Evolutionary conservation across 2,329 filamentous ascomycete genomes (phyloP), one percentile per base, ranked within the genome.

Genomic region (Xylariaceae sp.): DNA sequence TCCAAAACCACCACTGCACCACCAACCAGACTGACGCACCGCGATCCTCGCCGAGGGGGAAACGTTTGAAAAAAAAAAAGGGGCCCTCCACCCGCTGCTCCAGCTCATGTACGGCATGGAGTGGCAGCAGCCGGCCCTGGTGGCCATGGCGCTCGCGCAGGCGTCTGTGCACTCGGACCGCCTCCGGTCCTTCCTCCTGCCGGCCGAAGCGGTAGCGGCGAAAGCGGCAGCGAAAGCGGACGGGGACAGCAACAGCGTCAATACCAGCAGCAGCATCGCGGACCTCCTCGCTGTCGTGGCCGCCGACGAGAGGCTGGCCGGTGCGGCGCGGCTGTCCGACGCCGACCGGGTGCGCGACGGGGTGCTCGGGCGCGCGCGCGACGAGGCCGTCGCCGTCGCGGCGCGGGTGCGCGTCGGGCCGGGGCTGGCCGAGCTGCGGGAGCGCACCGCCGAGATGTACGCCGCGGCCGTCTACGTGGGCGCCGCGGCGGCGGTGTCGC

Each of bases 61-160:
- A n/a, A n/a, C n/a, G n/a, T n/a, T n/a, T n/a, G n/a, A n/a, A n/a
- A n/a, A n/a, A 72, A n/a, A n/a, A n/a, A n/a, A n/a, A n/a, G 78
- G 83, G 0, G 71, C 90, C 42, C 47, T 88, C 2, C 86, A 94
- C 51, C 86, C 87, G 2, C 61, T 92, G 12, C 89, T 94, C 42
- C 86, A 94, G 53, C 70, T 94, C 14, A 83, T 87, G 31, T 94
- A 87, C 52, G 88, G 83, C 4, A 54, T 94, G 22, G 87, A 94
- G 53, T 94, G 87, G 63, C 56, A 71, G 8, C 86, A 94, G 52
- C 85, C 85, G 2, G 83, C 83, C 23, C 77, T 94, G 38, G 69
- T 94, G 18, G 85, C 87, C 5, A 76, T 90, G 59, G 87, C 67
- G 1, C 72, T 94, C 13, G 85, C 88, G 1, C 80, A 93, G 60